Conservation (phyloP, 2,329 filamentous ascomycete genomes). For the Aspergillus quadrilineatus region DNA sequence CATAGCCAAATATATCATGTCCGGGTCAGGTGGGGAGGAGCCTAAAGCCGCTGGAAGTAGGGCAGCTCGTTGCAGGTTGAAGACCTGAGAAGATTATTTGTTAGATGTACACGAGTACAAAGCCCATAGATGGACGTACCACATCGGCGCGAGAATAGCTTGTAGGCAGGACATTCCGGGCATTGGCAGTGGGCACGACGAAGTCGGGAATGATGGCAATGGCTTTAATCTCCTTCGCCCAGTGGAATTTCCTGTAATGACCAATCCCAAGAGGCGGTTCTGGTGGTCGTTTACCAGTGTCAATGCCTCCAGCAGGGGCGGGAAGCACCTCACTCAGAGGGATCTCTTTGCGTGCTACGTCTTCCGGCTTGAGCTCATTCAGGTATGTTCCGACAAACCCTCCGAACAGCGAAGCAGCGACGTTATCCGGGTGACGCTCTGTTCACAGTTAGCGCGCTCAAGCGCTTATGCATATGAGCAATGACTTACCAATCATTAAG, state of each 20-base stretch:
- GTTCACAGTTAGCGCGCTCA: conserved; percentile 16
- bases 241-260: conserved; percentile 92
- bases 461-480: not conserved
- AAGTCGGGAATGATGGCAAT: conserved; percentile 96
- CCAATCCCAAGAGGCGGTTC: conserved; percentile 90
- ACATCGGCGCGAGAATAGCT: conserved; percentile 79
- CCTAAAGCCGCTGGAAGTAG: conserved; percentile 86
- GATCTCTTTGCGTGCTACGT: conserved; percentile 87
- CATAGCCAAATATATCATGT: conserved; percentile 96
- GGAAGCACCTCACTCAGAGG: conserved; percentile 91
- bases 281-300: conserved; percentile 83
- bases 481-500: conserved; percentile 78
- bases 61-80: conserved; percentile 93
- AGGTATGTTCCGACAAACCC: conserved; percentile 97
- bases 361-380: conserved; percentile 84
- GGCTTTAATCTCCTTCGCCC: conserved; percentile 93
- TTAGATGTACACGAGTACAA: not conserved
- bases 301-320: conserved; percentile 81
- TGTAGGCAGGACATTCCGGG: conserved; percentile 78
- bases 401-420: conserved; percentile 90
- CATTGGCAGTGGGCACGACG: conserved; percentile 90
- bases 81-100: conserved; percentile 47
- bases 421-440: conserved; percentile 86
- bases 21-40: conserved; percentile 83
- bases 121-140: conserved; percentile 52